These are phyloP conservation scores for Mycosarcoma mackinlayi DNA, from an alignment of 1,284 basidiomycete species.

Conservation along the genomic window DNA sequence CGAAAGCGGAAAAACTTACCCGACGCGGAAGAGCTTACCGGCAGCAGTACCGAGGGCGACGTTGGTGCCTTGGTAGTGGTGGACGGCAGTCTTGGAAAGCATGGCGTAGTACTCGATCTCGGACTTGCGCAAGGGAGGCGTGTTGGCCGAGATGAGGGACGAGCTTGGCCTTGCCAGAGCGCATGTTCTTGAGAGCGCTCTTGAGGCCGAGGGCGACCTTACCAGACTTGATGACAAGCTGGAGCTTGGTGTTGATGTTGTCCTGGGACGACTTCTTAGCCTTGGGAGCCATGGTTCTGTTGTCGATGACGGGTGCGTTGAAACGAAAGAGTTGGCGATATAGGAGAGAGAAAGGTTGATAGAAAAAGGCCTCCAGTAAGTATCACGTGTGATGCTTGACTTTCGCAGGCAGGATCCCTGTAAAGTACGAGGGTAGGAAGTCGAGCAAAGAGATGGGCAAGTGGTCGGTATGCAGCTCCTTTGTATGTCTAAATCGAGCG, in stretches of 20 bases:
- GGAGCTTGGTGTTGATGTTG: conserved; percentile 93
- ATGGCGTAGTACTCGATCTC: conserved; percentile 99
- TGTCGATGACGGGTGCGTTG: conserved; percentile 5
- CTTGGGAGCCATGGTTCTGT: conserved; percentile 86
- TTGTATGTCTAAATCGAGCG: background rate
- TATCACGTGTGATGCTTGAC: conserved; percentile 56
- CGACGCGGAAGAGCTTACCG: conserved; percentile 99
- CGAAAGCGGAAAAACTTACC: conserved; percentile 73
- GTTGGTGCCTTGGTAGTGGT: conserved; percentile 94
- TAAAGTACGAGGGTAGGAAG: conserved; percentile 14
- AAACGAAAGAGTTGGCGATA: background rate
- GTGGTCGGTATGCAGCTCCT: conserved; percentile 39
- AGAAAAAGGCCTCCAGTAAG: conserved; percentile 49
- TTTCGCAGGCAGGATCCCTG: conserved; percentile 53
- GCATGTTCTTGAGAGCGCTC: conserved; percentile 93
- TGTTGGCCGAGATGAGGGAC: conserved; percentile 99
- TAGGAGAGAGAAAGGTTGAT: conserved; percentile 17
- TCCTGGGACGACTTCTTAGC: conserved; percentile 79
- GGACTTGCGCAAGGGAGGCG: conserved; percentile 97
- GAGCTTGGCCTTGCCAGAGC: conserved; percentile 98
- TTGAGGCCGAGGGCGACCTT: conserved; percentile 67
- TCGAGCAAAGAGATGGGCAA: conserved; percentile 22
- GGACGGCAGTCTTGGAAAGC: conserved; percentile 92
- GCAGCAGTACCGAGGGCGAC: conserved; percentile 98
- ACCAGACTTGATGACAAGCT: conserved; percentile 94